Percentiles rank a stretch among this genome's conserved stretches.
phyloP scores from a whole-genome alignment of 768 basidiomycete genomes.

The Holtermannia corniformis region DNA sequence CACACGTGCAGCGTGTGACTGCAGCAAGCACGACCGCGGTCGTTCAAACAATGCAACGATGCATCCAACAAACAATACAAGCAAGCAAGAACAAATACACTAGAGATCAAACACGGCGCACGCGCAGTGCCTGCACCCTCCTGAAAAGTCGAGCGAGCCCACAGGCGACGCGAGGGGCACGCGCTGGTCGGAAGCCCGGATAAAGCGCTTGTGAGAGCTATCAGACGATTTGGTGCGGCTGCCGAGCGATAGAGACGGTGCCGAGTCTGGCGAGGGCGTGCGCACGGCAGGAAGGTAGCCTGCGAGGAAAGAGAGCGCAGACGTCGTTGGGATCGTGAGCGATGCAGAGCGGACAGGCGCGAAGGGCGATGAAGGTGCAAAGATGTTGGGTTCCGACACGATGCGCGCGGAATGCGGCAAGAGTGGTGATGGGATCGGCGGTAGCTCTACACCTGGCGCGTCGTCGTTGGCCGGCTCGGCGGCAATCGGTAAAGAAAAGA shows the following conservation, averaged over 20 bases:
- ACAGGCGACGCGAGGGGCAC: background rate
- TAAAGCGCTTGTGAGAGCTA: background rate
- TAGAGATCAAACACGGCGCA: background rate
- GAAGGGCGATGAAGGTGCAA: background rate
- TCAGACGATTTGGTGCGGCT: background rate
- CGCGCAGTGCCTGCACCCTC: background rate
- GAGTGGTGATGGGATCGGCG: background rate
- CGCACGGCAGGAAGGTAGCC: constrained; percentile 3
- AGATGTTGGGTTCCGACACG: background rate
- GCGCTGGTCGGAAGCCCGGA: background rate
- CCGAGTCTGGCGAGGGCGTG: constrained; percentile 20
- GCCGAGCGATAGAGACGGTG: constrained; percentile 14
- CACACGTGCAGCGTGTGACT: too few relatives aligned
- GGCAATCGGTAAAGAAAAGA: constrained; percentile 1
- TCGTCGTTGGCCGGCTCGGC: background rate
- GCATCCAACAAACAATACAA: background rate
- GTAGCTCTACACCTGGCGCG: constrained; percentile 3
- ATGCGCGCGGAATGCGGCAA: background rate
- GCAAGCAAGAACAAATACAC: too few relatives aligned
- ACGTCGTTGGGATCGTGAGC: background rate
- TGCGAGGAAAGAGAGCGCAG: constrained; percentile 7
- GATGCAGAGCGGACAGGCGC: background rate
- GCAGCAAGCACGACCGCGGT: too few relatives aligned
- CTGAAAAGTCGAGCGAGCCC: background rate
- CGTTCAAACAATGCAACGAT: too few relatives aligned